Evolutionary conservation across 2,329 filamentous ascomycete species (phyloP).

Genomic region (Bipolaris zeicola): DNA sequence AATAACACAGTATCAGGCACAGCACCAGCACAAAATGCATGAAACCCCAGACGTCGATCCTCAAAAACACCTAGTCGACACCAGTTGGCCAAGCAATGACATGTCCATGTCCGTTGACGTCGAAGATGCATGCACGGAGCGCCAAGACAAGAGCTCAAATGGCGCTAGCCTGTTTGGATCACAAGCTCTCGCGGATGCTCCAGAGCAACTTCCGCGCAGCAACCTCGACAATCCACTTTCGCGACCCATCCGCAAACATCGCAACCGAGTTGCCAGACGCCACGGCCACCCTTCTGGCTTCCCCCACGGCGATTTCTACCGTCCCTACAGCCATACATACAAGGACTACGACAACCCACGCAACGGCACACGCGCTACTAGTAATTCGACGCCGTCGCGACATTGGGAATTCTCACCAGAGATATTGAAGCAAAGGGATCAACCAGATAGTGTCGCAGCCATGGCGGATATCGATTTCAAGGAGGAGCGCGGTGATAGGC

Average conservation of each 20-base stretch:
- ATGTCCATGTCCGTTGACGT: slow-evolving; percentile 6
- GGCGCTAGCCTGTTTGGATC: slow-evolving; percentile 20
- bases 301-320: slow-evolving; percentile 6
- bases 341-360: background rate
- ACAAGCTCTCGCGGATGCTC: slow-evolving; percentile 15
- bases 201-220: slow-evolving; percentile 19
- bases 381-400: slow-evolving; percentile 8
- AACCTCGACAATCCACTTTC: slow-evolving; percentile 20
- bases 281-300: slow-evolving; percentile 2
- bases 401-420: slow-evolving; percentile 14
- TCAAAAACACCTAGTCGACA: background rate
- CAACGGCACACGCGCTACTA: slow-evolving; percentile 8
- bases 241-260: slow-evolving; percentile 23
- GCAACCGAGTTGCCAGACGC: slow-evolving; percentile 14
- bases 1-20: background rate
- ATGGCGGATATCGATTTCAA: slow-evolving; percentile 41
- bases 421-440: slow-evolving; percentile 16
- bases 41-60: background rate
- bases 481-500: slow-evolving; percentile 39
- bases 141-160: slow-evolving; percentile 19
- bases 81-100: background rate
- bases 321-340: background rate
- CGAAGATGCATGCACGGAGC: slow-evolving; percentile 4
- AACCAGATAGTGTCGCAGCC: slow-evolving; percentile 18
- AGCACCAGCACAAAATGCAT: background rate